Evolutionary conservation across 768 basidiomycete species (phyloP).

Genomic region (Hypholoma sublateritium): DNA sequence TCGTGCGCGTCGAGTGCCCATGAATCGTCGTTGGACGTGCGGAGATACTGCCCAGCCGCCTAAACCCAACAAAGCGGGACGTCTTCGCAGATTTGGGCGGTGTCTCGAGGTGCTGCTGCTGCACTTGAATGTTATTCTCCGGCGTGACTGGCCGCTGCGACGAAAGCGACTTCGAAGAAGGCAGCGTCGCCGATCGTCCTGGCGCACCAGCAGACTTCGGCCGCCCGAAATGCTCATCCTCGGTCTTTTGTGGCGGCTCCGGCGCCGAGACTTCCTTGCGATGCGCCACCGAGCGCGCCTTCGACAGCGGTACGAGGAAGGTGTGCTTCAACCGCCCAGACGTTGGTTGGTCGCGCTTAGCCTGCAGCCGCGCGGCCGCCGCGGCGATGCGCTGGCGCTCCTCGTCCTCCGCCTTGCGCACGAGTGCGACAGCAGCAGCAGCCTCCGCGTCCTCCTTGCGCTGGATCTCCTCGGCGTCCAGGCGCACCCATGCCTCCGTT

Average conservation of each 20-base stretch:
- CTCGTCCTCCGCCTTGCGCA: slow-evolving; percentile 16
- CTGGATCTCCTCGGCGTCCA: slow-evolving; percentile 17
- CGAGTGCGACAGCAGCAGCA: slow-evolving; percentile 18
- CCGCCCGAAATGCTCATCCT: slow-evolving; percentile 4
- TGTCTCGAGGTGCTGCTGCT: slow-evolving; percentile 33
- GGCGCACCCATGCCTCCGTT: slow-evolving; percentile 24
- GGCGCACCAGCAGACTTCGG: slow-evolving; percentile 16
- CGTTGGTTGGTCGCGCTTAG: slow-evolving; percentile 25
- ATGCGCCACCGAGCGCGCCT: slow-evolving; percentile 19
- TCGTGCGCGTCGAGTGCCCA: slow-evolving; percentile 44
- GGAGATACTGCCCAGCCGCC: slow-evolving; percentile 44
- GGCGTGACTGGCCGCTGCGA: slow-evolving; percentile 15
- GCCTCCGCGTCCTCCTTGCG: slow-evolving; percentile 15
- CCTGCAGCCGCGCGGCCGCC: slow-evolving; percentile 23
- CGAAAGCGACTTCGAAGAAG: background rate
- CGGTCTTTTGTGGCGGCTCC: background rate
- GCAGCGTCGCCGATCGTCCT: slow-evolving; percentile 1
- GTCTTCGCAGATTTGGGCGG: slow-evolving; percentile 51
- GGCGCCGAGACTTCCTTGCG: slow-evolving; percentile 25
- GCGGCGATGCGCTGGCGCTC: slow-evolving; percentile 24
- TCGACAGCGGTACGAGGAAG: slow-evolving; percentile 32
- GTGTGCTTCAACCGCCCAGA: slow-evolving; percentile 31
- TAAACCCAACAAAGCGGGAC: slow-evolving; percentile 49
- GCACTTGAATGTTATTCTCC: slow-evolving; percentile 13
- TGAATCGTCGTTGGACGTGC: slow-evolving; percentile 30